Percentiles rank a stretch among this genome's conserved stretches.
Conservation (phyloP, 1,284 basidiomycete species). For the Cutaneotrichosporon sp. region DNA sequence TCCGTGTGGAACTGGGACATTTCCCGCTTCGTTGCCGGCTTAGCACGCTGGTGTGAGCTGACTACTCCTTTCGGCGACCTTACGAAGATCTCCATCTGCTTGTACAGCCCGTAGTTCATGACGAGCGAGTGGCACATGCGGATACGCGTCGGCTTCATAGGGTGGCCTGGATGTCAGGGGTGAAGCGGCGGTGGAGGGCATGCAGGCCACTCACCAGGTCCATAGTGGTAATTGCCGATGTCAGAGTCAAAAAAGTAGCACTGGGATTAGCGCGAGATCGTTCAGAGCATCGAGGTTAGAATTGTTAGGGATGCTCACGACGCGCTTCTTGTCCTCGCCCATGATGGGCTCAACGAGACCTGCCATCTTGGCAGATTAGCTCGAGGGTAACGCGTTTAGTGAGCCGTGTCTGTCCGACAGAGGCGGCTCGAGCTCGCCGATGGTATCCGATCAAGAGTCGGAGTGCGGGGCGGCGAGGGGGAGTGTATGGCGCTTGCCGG, state of each 20-base stretch:
- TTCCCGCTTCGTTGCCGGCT: slow-evolving; percentile 97
- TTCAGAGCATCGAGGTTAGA: no score
- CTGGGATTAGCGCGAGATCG: slow-evolving; percentile 60
- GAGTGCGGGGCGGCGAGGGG: not conserved
- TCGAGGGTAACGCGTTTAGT: not conserved
- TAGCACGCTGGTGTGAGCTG: slow-evolving; percentile 72
- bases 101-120: slow-evolving; percentile 98
- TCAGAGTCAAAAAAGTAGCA: slow-evolving; percentile 99
- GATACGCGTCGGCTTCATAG: slow-evolving; percentile 95
- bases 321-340: slow-evolving; percentile 80
- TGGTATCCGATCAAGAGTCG: not conserved
- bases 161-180: slow-evolving; percentile 44
- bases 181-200: slow-evolving; percentile 36
- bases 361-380: slow-evolving; percentile 12
- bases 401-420: not conserved
- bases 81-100: slow-evolving; percentile 97
- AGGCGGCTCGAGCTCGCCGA: not conserved
- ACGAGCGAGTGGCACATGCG: slow-evolving; percentile 99
- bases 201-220: slow-evolving; percentile 68
- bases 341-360: slow-evolving; percentile 65
- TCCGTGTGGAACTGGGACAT: slow-evolving; percentile 96
- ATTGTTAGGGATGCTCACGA: slow-evolving; percentile 67
- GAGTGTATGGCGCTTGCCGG: not conserved
- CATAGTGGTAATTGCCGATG: slow-evolving; percentile 98
- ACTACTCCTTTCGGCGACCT: slow-evolving; percentile 48